A percentile compares a stretch with the other conserved stretches of the same genome.
phyloP scores from a whole-genome alignment of 2,329 filamentous ascomycete species.

The Penicillium sp. region DNA sequence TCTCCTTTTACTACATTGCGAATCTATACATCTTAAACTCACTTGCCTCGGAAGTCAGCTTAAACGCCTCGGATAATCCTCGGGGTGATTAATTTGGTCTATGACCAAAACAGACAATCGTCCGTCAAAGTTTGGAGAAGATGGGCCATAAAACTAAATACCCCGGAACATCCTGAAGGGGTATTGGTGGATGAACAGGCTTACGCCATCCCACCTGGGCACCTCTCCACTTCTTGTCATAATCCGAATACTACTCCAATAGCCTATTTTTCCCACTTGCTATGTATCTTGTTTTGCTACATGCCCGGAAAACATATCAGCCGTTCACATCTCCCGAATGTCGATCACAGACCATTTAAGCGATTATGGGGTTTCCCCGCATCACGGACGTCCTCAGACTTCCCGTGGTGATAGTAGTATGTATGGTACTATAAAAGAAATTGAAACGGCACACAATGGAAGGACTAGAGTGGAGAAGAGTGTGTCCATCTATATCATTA shows the following conservation, averaged over 20 bases:
- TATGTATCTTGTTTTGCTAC: background rate
- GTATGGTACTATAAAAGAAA: constrained; percentile 1
- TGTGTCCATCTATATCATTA: background rate
- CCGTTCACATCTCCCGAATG: background rate
- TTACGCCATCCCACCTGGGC: background rate
- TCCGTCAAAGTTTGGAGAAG: background rate
- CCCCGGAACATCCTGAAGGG: background rate
- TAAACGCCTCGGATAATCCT: background rate
- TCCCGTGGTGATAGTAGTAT: background rate
- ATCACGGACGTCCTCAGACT: background rate
- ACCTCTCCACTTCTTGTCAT: background rate
- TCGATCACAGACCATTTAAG: background rate
- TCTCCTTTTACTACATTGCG: background rate
- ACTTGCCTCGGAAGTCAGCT: background rate
- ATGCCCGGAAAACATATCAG: background rate
- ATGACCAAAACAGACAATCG: background rate
- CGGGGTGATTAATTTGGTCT: background rate
- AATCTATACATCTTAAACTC: background rate
- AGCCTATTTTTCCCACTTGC: background rate
- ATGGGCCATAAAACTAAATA: background rate
- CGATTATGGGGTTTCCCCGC: background rate
- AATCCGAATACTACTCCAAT: background rate
- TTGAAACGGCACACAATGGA: background rate
- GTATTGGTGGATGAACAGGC: background rate
- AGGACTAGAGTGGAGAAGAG: background rate